Base-by-base conservation (phyloP, 129 eudicot genomes). In the Escallonia rubra region DNA sequence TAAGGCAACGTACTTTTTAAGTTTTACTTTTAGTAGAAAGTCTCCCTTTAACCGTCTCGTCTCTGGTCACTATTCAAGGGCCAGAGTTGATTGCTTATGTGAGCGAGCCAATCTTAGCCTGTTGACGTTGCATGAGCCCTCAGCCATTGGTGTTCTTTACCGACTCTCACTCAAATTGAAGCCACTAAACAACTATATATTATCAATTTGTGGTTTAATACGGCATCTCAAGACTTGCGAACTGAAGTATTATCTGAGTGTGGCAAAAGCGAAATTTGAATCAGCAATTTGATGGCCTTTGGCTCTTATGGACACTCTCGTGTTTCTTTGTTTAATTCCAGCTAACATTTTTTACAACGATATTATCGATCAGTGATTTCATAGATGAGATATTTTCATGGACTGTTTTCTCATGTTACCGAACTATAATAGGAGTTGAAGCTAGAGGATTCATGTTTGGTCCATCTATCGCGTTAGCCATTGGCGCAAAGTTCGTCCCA, bases 391-490 rank as follows among this genome's bases (percentile, higher is more conserved):
- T 58, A 38, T 15, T 43, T 41, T 60, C 42, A 3, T 14, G 6
- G 2, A 50, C 14, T 41, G 16, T 6, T 40, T 23, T 39, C 12
- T 59, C 15, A 47, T 50, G 12, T 46, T 59, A 41, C 4, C 45
- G 9, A 10, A 0, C 57, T 38, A n/a, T 61, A 39, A 38, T 14
- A 81, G 86, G 86, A 74, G 67, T 81, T 60, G 86, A 81, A 73
- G 86, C 86, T 43, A 81, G 86, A 77, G 86, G 86, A 61, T 81
- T 81, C 67, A 57, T 81, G 79, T 81, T 81, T 44, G 86, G 81
- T 66, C 82, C 86, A 40, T 71, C 82, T 45, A 72, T 81, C 23
- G 86, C 86, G 11, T 73, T 81, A 16, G 86, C 86, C 16, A 81
- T 81, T 54, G 86, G 86, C 14, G 86, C 86, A 68, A 81, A 81